These are phyloP conservation scores for Solanum piurae DNA, from an alignment of 257 asterid genomes.

Conservation along the genomic window DNA sequence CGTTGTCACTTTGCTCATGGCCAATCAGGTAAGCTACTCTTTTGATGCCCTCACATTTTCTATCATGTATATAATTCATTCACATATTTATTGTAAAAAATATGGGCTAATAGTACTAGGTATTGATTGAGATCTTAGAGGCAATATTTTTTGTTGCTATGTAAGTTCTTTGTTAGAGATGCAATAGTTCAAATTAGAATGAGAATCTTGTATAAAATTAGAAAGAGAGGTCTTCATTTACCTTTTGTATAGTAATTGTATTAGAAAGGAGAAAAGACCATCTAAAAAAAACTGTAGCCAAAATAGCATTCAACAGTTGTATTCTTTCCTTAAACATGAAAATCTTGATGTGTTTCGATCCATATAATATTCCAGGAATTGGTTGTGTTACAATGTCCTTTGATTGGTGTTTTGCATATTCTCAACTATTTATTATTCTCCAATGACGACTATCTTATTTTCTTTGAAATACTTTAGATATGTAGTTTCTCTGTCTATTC, in stretches of 20 bases:
- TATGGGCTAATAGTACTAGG: not conserved
- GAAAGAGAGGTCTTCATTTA: not conserved
- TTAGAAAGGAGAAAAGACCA: too few relatives aligned
- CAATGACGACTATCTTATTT: too few relatives aligned
- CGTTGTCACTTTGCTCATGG: too few relatives aligned
- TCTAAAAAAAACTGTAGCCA: not conserved
- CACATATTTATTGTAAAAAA: not conserved
- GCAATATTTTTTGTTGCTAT: not conserved
- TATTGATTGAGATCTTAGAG: not conserved
- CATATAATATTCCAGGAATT: too few relatives aligned
- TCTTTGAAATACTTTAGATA: not conserved
- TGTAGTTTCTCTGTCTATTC: not conserved
- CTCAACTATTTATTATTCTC: too few relatives aligned
- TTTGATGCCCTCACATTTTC: not conserved
- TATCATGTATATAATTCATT: not conserved
- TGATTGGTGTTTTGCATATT: too few relatives aligned
- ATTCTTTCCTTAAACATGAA: not conserved
- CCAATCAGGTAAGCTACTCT: too few relatives aligned
- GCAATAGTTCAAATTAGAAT: too few relatives aligned
- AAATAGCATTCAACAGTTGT: not conserved
- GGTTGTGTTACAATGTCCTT: too few relatives aligned
- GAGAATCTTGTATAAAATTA: too few relatives aligned
- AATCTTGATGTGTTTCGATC: not conserved
- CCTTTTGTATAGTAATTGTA: too few relatives aligned
- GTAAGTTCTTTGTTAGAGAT: not conserved